These are phyloP conservation scores for Maudiozyma barnettii DNA, from an alignment of 805 yeast species.

Conservation along the genomic window DNA sequence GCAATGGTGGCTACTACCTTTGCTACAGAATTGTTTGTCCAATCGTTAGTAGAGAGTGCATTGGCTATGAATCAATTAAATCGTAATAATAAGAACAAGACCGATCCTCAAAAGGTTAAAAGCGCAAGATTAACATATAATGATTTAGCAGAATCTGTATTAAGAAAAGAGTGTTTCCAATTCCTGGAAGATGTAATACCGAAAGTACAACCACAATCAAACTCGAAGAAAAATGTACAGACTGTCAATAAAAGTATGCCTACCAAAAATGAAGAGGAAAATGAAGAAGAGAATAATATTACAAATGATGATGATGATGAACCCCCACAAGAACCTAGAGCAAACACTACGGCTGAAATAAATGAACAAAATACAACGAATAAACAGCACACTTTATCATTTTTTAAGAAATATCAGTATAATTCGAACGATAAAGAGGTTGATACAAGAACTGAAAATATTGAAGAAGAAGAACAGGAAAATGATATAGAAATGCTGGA, in stretches of 20 bases:
- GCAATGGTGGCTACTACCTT: constrained; percentile 23
- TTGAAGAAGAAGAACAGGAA: constrained; percentile 9
- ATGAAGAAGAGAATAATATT: neutral
- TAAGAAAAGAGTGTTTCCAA: constrained; percentile 16
- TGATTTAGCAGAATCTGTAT: constrained; percentile 16
- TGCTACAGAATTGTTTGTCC: constrained; percentile 24
- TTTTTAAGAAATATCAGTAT: neutral
- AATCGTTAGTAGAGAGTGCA: constrained; percentile 20
- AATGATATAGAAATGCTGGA: constrained; percentile 6
- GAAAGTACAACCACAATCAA: constrained; percentile 2
- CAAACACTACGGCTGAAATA: neutral
- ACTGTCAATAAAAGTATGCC: neutral
- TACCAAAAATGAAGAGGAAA: neutral
- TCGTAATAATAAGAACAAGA: neutral
- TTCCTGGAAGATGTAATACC: constrained; percentile 23
- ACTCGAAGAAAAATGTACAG: neutral
- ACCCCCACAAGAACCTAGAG: neutral
- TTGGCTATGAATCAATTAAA: constrained; percentile 13
- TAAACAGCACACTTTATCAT: constrained; percentile 1
- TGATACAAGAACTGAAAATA: constrained; percentile 3
- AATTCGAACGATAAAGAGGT: neutral
- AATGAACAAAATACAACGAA: neutral
- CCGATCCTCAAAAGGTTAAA: neutral
- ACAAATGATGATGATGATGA: neutral
- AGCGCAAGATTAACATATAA: constrained; percentile 14